A percentile compares a stretch with the other conserved stretches of the same genome.
phyloP scores from a whole-genome alignment of 306 rosid species.

The Hippophae tibetana region DNA sequence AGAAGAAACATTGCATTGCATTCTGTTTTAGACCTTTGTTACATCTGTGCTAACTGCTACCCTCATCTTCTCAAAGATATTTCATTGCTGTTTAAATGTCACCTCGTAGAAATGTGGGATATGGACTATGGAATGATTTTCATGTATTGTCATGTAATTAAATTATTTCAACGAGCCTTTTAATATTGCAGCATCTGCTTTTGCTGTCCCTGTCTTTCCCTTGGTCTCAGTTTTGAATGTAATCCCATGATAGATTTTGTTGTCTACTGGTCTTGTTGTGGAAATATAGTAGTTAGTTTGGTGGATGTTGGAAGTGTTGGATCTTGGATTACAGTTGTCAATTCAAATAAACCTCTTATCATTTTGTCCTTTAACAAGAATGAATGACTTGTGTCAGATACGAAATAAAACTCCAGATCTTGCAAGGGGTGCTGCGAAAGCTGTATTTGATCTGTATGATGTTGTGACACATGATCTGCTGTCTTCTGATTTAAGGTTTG shows the following conservation, averaged over 20 bases:
- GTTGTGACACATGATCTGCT: slow-evolving; percentile 76
- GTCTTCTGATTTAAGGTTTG: slow-evolving; percentile 70
- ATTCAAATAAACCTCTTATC: neutral
- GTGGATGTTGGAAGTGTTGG: neutral
- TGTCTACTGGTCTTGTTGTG: slow-evolving; percentile 1
- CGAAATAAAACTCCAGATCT: slow-evolving; percentile 65
- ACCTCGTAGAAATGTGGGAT: no score
- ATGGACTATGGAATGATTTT: no score
- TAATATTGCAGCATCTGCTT: no score
- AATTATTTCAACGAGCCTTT: no score
- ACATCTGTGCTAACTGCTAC: no score
- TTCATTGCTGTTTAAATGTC: no score
- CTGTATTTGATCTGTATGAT: slow-evolving; percentile 62
- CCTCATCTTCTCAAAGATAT: no score
- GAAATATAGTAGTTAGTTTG: neutral
- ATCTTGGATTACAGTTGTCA: neutral
- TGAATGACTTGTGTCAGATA: slow-evolving; percentile 37
- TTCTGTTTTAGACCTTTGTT: no score
- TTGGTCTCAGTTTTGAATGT: slow-evolving; percentile 1
- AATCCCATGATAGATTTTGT: neutral
- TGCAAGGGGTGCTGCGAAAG: slow-evolving; percentile 79
- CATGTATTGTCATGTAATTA: no score
- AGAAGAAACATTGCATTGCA: no score
- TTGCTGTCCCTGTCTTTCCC: no score
- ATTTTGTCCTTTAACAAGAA: neutral